Percentiles rank a stretch among this genome's conserved stretches.
Conservation (phyloP, 306 rosid genomes). For the Corylus heterophylla region DNA sequence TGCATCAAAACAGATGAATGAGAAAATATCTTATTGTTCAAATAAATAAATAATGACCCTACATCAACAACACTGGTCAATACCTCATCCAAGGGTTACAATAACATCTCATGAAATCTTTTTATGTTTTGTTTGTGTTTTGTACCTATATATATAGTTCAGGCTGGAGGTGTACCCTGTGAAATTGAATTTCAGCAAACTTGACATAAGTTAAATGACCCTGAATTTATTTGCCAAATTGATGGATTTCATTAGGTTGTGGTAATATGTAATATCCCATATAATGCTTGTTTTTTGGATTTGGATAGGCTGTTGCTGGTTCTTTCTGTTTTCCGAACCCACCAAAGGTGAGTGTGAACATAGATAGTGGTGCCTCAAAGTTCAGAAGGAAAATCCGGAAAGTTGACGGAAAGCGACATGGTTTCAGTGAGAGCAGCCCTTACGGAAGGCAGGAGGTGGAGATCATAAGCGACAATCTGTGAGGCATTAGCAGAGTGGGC, state of each 20-base stretch:
- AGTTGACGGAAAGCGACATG: slow-evolving; percentile 58
- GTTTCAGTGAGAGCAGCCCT: slow-evolving; percentile 67
- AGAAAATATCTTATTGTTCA: not conserved
- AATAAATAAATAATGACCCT: too few species aligned
- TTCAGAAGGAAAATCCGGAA: slow-evolving; percentile 61
- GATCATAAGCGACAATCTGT: slow-evolving; percentile 18
- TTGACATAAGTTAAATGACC: not conserved
- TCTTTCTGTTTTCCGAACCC: slow-evolving; percentile 92
- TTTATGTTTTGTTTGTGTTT: too few species aligned
- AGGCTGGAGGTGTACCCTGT: too few species aligned
- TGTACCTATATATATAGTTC: too few species aligned
- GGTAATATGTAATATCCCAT: not conserved
- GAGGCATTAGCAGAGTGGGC: slow-evolving; percentile 32
- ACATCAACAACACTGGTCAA: too few species aligned
- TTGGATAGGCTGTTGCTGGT: slow-evolving; percentile 72
- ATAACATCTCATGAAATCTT: too few species aligned
- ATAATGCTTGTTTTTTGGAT: slow-evolving; percentile 10
- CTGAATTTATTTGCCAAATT: too few species aligned
- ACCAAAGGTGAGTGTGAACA: slow-evolving; percentile 73
- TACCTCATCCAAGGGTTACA: too few species aligned
- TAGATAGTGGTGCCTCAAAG: slow-evolving; percentile 85
- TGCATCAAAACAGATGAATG: not conserved
- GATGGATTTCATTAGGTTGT: not conserved
- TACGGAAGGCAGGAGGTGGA: slow-evolving; percentile 46
- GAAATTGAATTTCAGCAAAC: too few species aligned